A percentile compares a stretch with the other conserved stretches of the same genome.
Conservation (phyloP, 192 early-diverging fungal genomes). For the Radiomyces spectabilis region DNA sequence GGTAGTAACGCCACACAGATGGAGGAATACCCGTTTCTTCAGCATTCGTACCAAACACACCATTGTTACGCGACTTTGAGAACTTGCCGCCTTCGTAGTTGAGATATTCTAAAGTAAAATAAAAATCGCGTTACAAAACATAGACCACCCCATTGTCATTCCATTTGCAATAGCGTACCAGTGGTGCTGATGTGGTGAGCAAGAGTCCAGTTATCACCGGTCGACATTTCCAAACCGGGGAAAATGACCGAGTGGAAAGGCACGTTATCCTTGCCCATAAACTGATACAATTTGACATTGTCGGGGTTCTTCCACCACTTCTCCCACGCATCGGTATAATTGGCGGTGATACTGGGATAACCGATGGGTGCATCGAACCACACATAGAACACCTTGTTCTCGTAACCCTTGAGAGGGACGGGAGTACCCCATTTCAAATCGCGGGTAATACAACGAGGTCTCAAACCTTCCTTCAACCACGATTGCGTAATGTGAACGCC, state of each 20-base stretch:
- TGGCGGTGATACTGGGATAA: slow-evolving; percentile 96
- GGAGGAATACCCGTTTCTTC: slow-evolving; percentile 82
- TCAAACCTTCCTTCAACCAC: slow-evolving; percentile 93
- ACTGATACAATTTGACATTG: slow-evolving; percentile 94
- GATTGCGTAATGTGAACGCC: slow-evolving; percentile 78
- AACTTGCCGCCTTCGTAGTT: slow-evolving; percentile 97
- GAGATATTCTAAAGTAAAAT: slow-evolving; percentile 69
- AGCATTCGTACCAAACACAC: slow-evolving; percentile 97
- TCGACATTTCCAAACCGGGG: slow-evolving; percentile 82
- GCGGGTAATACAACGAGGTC: slow-evolving; percentile 92
- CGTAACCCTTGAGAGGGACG: slow-evolving; percentile 78
- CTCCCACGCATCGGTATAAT: slow-evolving; percentile 90
- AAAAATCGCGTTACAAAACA: neutral
- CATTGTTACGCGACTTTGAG: slow-evolving; percentile 91
- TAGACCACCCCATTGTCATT: neutral
- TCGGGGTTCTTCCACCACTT: slow-evolving; percentile 99
- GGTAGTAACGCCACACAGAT: slow-evolving; percentile 96
- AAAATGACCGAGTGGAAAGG: slow-evolving; percentile 99
- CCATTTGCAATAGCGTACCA: slow-evolving; percentile 36
- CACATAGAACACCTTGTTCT: slow-evolving; percentile 97
- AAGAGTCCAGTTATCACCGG: slow-evolving; percentile 85
- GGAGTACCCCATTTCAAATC: slow-evolving; percentile 98
- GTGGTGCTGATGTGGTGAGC: slow-evolving; percentile 90
- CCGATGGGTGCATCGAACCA: slow-evolving; percentile 99
- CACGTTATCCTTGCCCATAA: slow-evolving; percentile 99